Evolutionary conservation across 495 filamentous ascomycete genomes (phyloP).

Genomic region (Penicillium robsamsonii): DNA sequence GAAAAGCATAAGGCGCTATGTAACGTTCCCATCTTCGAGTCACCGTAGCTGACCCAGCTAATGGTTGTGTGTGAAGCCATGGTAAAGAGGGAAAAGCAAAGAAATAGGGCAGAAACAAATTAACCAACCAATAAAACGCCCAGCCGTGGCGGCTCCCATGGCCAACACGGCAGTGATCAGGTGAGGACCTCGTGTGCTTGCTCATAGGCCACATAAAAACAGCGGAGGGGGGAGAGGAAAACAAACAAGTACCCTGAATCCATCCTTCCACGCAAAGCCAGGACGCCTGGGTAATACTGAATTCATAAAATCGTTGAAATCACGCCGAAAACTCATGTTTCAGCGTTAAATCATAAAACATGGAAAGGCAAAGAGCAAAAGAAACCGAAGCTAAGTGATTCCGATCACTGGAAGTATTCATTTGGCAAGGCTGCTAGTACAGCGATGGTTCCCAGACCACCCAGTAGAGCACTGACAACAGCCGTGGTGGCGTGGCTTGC

Average conservation of each 20-base stretch:
- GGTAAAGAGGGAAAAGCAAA: neutral
- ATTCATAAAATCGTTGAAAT: constrained; percentile 3
- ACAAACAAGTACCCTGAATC: neutral
- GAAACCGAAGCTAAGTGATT: neutral
- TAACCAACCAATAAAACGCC: constrained; percentile 1
- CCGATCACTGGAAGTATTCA: constrained; percentile 36
- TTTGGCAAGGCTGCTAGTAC: constrained; percentile 45
- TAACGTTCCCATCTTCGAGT: neutral
- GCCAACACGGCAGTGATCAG: neutral
- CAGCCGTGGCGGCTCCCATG: neutral
- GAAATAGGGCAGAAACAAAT: neutral
- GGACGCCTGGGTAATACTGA: constrained; percentile 5
- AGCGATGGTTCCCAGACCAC: constrained; percentile 50
- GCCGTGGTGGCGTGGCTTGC: constrained; percentile 46
- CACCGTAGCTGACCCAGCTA: neutral
- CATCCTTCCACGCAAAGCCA: constrained; percentile 1
- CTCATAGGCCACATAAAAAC: neutral
- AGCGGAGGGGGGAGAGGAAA: neutral
- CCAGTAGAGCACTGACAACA: constrained; percentile 44
- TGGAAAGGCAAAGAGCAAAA: neutral
- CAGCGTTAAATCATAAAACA: constrained; percentile 6
- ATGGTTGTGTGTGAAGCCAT: neutral
- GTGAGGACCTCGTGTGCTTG: neutral
- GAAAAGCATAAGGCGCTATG: neutral
- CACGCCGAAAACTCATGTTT: constrained; percentile 1